Conservation (phyloP, 257 asterid species). For the Henckelia pumila region DNA sequence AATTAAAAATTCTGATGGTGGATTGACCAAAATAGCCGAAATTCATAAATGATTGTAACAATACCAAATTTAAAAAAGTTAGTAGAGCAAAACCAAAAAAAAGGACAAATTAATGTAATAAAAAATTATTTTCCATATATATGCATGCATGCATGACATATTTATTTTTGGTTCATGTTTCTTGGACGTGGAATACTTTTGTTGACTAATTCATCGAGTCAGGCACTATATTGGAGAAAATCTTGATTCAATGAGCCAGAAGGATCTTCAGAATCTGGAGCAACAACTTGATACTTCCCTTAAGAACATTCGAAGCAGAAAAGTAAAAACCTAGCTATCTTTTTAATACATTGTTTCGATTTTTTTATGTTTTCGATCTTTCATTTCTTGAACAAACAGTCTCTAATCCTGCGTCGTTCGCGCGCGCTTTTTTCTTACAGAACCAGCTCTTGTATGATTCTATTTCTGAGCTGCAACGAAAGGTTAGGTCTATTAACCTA, state of each 20-base stretch:
- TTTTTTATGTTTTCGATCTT: background rate
- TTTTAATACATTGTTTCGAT: too few relatives aligned
- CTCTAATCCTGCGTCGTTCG: background rate
- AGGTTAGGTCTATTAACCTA: constrained; percentile 38
- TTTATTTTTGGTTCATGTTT: background rate
- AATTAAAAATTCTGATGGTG: too few relatives aligned
- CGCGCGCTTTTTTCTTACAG: constrained; percentile 25
- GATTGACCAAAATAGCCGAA: too few relatives aligned
- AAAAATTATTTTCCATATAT: too few relatives aligned
- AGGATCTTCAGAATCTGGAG: constrained; percentile 64
- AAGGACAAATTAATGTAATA: too few relatives aligned
- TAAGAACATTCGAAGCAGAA: constrained; percentile 52
- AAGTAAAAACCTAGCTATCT: constrained; percentile 34
- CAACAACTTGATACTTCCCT: constrained; percentile 58
- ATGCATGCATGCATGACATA: background rate
- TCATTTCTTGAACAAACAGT: background rate
- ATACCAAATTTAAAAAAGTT: too few relatives aligned
- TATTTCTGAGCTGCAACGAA: constrained; percentile 65
- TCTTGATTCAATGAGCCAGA: constrained; percentile 47
- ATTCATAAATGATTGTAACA: too few relatives aligned
- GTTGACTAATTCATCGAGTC: background rate
- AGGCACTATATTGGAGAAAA: constrained; percentile 70
- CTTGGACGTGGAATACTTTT: background rate
- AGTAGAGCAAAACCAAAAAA: too few relatives aligned
- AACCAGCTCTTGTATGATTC: constrained; percentile 72